Base-by-base conservation (phyloP, 805 yeast species). In the Saccharomycopsis fibuligera region DNA sequence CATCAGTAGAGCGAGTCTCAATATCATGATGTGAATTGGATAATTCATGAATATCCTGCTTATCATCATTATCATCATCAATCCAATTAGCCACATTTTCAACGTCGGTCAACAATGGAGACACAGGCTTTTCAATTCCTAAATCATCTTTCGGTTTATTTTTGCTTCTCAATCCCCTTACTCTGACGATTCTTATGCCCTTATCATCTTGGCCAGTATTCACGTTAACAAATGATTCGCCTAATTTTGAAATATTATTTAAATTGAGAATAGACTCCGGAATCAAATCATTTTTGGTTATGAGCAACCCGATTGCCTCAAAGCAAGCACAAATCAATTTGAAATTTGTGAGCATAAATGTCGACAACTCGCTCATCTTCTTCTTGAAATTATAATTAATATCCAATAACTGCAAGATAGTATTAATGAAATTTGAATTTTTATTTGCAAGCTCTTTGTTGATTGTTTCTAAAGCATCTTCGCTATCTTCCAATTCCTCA, bases 251-350 rank as follows among this genome's bases (percentile, higher is more conserved):
- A 62, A 50, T 22, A 39, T 49, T 45, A 27, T 38, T 40, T 4
- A 12, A 40, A 2, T 35, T n/a, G 8, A 47, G 21, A 4, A 47
- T 27, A 12, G 49, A 37, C 5, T 44, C 53, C 6, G 49, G 52
- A 10, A 44, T 45, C 22, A 36, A 56, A 9, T 62, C 62, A 36
- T 73, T 74, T 44, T 71, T 70, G 2, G 76, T 69, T 42, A 86
- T 71, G 33, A 88, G 70, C 41, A 89, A 68, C 0, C 97, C 96
- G 71, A 89, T 79, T 2, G 83, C 73, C 59, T 86, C 95, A 29
- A 86, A 66, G 2, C 83, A 66, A 42, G 75, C 67, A 50, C 90
- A 81, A 39, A 73, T 70, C 3, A 67, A 74, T 4, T 71, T 59
- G 50, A 81, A 60, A 39, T 72, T 64, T n/a, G 59, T 57, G 50